These are phyloP conservation scores for Carex kokanica DNA, from an alignment of 176 grass and related monocot species.

Conservation along the genomic window DNA sequence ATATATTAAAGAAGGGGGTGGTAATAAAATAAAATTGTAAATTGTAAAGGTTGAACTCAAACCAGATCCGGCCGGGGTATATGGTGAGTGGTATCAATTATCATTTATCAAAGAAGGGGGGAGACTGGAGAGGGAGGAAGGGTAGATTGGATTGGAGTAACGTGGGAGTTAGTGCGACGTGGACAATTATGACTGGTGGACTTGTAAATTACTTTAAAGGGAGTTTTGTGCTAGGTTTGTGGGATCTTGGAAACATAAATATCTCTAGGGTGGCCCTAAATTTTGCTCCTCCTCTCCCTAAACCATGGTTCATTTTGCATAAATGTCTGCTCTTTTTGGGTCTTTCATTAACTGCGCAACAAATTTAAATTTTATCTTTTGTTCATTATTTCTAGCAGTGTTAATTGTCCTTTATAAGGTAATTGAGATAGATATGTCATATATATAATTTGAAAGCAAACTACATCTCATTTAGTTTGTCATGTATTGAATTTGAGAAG, in stretches of 20 bases:
- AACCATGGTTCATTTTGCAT: slow-evolving; percentile 15
- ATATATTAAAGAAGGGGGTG: not conserved
- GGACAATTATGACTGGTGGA: slow-evolving; percentile 9
- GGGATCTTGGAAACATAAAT: not conserved
- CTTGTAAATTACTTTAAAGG: slow-evolving; percentile 12
- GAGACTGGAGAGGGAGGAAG: not conserved
- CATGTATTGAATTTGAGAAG: too few species aligned
- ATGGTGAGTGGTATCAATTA: slow-evolving; percentile 13
- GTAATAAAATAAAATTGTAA: not conserved
- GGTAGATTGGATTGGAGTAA: not conserved
- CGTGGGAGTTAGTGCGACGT: slow-evolving; percentile 13
- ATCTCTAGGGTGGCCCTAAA: not conserved
- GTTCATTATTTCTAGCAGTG: not conserved
- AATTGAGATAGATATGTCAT: not conserved
- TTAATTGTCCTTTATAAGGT: not conserved
- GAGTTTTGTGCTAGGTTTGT: not conserved
- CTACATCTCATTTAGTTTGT: not conserved
- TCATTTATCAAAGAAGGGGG: slow-evolving; percentile 1
- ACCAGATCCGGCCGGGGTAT: slow-evolving; percentile 8
- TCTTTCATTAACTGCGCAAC: not conserved
- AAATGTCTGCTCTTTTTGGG: slow-evolving; percentile 8
- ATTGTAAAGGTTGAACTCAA: not conserved
- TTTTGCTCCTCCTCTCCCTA: not conserved
- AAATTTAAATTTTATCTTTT: not conserved
- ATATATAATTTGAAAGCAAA: not conserved